Evolutionary conservation across 257 asterid species (phyloP).

Genomic region (Solanum stenotomum): DNA sequence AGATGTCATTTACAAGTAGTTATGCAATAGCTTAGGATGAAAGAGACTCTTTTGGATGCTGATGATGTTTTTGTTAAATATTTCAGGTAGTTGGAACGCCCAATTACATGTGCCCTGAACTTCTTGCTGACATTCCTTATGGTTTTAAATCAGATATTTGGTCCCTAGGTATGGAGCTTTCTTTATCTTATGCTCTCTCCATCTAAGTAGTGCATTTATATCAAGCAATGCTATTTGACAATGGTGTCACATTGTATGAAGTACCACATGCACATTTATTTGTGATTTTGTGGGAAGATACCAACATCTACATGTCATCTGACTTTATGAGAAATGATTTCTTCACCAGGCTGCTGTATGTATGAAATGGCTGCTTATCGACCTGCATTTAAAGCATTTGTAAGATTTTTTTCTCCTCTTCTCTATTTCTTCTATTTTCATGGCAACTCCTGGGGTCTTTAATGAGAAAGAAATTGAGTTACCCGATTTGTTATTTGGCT

Average conservation of each 20-base stretch:
- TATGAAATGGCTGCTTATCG: slow-evolving; percentile 99
- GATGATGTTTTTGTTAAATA: not conserved
- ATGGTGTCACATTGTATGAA: not conserved
- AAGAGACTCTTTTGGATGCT: not conserved
- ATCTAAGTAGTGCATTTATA: not conserved
- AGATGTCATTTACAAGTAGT: not conserved
- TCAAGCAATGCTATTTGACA: not conserved
- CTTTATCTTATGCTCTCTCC: not conserved
- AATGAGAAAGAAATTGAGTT: not conserved
- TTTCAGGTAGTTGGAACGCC: slow-evolving; percentile 98
- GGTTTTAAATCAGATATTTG: slow-evolving; percentile 98
- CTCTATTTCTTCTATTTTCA: not conserved
- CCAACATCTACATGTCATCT: not conserved
- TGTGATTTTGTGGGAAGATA: not conserved
- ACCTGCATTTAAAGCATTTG: slow-evolving; percentile 97
- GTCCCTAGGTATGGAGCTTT: slow-evolving; percentile 73
- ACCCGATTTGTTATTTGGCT: not conserved
- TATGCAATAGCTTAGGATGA: not conserved
- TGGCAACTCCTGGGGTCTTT: not conserved
- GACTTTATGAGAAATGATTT: not conserved
- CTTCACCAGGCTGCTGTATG: slow-evolving; percentile 82
- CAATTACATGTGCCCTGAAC: slow-evolving; percentile 99
- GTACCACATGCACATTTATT: not conserved
- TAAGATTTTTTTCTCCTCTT: slow-evolving; percentile 23
- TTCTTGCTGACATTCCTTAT: slow-evolving; percentile 95